Base-by-base conservation (phyloP, 495 filamentous ascomycete genomes). In the Penicillium pulvis region DNA sequence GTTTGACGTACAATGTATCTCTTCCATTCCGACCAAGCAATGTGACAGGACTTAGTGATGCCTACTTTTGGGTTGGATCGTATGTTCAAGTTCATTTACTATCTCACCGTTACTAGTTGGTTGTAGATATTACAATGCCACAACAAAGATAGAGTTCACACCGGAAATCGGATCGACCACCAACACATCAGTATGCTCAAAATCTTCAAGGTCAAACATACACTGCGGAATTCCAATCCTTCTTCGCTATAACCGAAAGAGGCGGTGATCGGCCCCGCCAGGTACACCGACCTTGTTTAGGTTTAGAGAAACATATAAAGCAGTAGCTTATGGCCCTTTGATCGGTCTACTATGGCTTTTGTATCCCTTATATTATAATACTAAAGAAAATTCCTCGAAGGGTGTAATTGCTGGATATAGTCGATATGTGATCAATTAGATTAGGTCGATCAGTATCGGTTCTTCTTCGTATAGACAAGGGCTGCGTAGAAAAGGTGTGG, bases 31-130 rank as follows among this genome's bases (percentile, higher is more conserved):
- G 56, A 30, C 59, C 63, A 4, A 24, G 20, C 4, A 66, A 66
- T 59, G 43, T 66, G 2, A 59, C 59, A 17, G 58, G 55, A 2
- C 17, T 66, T 2, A 47, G 17, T 51, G 30, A 20, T 23, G 12
- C 62, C 6, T 66, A 66, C 23, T 6, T 30, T 14, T 66, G 63
- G 63, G 56, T 66, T 47, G 59, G 63, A 60, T 66, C 56, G 59
- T 66, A 55, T 20, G 63, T 62, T 8, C 48, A 31, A 35, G 31
- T 35, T 35, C 23, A 24, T 42, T 41, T 39, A 41, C 1, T 20
- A 10, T 23, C 4, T 55, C 19, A 8, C 24, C 17, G n/a, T n/a
- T n/a, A n/a, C n/a, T n/a, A n/a, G n/a, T 30, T 44, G n/a, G 0
- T 6, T 31, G 14, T 33, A 66, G 63, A 16, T 66, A 62, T 36